These are phyloP conservation scores for Climacium dendroides DNA, from an alignment of 225 moss, liverwort and hornwort species.

Conservation along the genomic window DNA sequence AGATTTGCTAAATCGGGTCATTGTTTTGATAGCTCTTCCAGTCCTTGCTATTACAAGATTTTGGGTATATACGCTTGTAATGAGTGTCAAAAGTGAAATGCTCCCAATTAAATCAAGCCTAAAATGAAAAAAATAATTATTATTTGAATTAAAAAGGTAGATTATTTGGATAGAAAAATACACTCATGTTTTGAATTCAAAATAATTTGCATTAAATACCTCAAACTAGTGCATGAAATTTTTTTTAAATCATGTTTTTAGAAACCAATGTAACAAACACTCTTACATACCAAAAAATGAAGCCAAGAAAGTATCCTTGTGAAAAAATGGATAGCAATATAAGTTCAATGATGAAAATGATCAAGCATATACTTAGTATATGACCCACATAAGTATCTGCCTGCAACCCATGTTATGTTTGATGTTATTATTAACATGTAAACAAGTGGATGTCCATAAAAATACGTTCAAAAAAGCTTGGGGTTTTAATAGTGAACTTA, in stretches of 20 bases:
- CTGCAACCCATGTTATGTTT: background rate
- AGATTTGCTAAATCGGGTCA: slow-evolving; percentile 73
- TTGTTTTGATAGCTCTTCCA: slow-evolving; percentile 63
- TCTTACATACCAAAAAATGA: slow-evolving; percentile 72
- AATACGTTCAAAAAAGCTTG: fast-evolving
- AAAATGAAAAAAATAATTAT: background rate
- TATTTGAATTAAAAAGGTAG: background rate
- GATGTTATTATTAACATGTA: background rate
- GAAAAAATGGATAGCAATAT: slow-evolving; percentile 54
- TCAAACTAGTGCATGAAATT: background rate
- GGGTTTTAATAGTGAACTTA: background rate
- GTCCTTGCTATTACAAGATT: slow-evolving; percentile 83
- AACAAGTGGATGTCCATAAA: background rate
- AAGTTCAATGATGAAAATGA: slow-evolving; percentile 64
- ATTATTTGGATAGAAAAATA: background rate
- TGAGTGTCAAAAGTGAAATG: slow-evolving; percentile 56
- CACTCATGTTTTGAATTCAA: background rate
- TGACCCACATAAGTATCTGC: slow-evolving; percentile 63
- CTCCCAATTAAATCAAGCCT: slow-evolving; percentile 95
- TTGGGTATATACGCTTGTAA: slow-evolving; percentile 46
- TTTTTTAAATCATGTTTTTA: background rate
- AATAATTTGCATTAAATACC: background rate
- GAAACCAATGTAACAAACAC: background rate
- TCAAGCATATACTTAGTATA: slow-evolving; percentile 52
- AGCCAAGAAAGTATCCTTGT: slow-evolving; percentile 72